Evolutionary conservation across 805 yeast species (phyloP), one percentile per base, ranked within the genome.

Genomic region (Starmerella etchellsii): DNA sequence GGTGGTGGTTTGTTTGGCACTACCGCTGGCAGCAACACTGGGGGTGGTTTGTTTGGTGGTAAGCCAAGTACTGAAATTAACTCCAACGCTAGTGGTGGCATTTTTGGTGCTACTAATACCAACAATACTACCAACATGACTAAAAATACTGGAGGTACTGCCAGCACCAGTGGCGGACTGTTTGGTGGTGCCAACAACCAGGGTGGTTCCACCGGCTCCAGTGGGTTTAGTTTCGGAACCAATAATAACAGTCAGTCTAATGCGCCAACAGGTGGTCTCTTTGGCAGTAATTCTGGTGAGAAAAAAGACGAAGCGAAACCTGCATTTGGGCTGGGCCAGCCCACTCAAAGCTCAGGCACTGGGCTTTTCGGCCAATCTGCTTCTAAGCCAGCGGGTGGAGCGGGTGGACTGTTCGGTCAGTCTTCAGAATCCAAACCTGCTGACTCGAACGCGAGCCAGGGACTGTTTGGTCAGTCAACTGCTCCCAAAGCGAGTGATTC

Each of bases 131-230:
- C 11, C 24, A 27, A 31, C 31, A 22, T 6, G 32, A 9, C 30
- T 23, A 26, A n/a, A n/a, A n/a, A n/a, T 25, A 9, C 23, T 32
- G n/a, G 26, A 28, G 36, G 25, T 10, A 6, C 37, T 21, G 21
- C 22, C 6, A 4, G 35, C 11, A 34, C 33, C 21, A 42, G 37
- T 10, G 35, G 41, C 14, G 36, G 44, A 13, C 20, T 40, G 18
- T 43, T 43, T 22, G 47, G 47, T 1, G 31, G 25, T 9, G 9
- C 34, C 25, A 31, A 5, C 16, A n/a, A 19, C 28, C 11, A 7
- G 3, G 13, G 11, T 25, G 23, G 27, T 3, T 5, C 37, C 15
- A 16, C 22, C 4, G 30, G 31, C n/a, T n/a, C n/a, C n/a, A n/a
- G n/a, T 9, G 31, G 31, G 8, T 8, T 9, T 29, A n/a, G 31